Evolutionary conservation across 192 early-diverging fungal genomes (phyloP), one percentile per base, ranked within the genome.

Genomic region (Pilaira anomala): DNA sequence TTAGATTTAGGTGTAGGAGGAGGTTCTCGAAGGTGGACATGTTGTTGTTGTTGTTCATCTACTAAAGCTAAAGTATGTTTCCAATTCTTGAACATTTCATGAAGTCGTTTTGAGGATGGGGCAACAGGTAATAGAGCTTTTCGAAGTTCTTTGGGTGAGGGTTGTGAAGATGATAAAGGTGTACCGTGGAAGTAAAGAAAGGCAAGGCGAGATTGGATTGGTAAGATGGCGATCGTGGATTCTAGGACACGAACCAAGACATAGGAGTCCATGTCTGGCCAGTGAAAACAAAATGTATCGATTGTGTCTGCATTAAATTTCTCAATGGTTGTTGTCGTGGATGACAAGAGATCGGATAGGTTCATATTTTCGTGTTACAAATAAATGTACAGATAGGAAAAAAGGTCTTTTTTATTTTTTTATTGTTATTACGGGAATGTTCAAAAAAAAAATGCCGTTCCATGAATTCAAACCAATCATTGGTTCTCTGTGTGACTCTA

Each of bases 221-320:
- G 65, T 28, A 40, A 16, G 24, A 66, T 24, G 13, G 65, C 65
- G 11, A 66, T 59, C 5, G 65, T 44, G 6, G 24, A n/a, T 7
- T 57, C 45, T 2, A 66, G 21, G 21, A 66, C 48, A 18, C 55
- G 65, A 3, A 66, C 48, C 2, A 66, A 7, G 0, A 66, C 46
- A 39, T 66, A 66, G 7, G 25, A 49, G 13, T 66, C 55, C 33
- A 28, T 18, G 3, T 18, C 45, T n/a, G 65, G 19, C 65, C 65
- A 66, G 42, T 66, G 56, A 36, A 66, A 66, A 48, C 54, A 59
- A 50, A 66, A 66, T 26, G 65, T 66, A 33, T 66, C 65, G 18
- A 65, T 2, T 26, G 28, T 45, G 16, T 57, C 42, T 18, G 18
- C 46, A 48, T 48, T 48, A 19, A 48, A 6, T 40, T 12, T 40